A percentile compares a stretch with the other conserved stretches of the same genome.
Evolutionary conservation across 805 yeast genomes (phyloP).

Genomic region (Lipomyces chichibuensis): DNA sequence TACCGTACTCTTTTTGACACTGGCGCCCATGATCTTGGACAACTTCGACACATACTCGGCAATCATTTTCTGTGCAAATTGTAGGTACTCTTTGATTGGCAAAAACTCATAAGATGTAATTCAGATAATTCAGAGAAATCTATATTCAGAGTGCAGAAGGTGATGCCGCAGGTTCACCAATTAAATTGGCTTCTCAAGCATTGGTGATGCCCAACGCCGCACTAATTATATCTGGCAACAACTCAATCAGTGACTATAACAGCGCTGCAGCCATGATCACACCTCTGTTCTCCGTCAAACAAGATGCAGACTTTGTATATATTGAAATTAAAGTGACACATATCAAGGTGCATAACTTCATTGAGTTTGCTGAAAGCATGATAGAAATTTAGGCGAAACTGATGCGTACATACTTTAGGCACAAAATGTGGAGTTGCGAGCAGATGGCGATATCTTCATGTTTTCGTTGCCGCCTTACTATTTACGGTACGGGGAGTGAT

Average conservation of each 20-base stretch:
- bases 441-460: constrained; percentile 70
- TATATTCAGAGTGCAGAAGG: too few species aligned
- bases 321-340: constrained; percentile 71
- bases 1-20: constrained; percentile 7
- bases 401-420: constrained; percentile 49
- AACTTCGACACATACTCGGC: constrained; percentile 20
- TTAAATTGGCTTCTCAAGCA: too few species aligned
- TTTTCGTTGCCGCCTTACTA: constrained; percentile 92
- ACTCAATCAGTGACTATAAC: too few species aligned
- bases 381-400: neutral
- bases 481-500: constrained; percentile 50
- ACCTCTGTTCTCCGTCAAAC: constrained; percentile 75
- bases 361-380: neutral
- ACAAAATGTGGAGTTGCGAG: constrained; percentile 73
- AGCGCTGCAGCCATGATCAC: constrained; percentile 64
- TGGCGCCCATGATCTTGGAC: neutral
- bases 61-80: neutral
- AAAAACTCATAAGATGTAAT: neutral
- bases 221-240: neutral
- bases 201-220: neutral
- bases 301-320: constrained; percentile 70
- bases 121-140: too few species aligned
- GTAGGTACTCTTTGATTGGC: neutral
- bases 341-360: constrained; percentile 49
- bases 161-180: too few species aligned